These are phyloP conservation scores for Exophiala viscosa DNA, from an alignment of 2,329 filamentous ascomycete genomes.

Conservation along the genomic window DNA sequence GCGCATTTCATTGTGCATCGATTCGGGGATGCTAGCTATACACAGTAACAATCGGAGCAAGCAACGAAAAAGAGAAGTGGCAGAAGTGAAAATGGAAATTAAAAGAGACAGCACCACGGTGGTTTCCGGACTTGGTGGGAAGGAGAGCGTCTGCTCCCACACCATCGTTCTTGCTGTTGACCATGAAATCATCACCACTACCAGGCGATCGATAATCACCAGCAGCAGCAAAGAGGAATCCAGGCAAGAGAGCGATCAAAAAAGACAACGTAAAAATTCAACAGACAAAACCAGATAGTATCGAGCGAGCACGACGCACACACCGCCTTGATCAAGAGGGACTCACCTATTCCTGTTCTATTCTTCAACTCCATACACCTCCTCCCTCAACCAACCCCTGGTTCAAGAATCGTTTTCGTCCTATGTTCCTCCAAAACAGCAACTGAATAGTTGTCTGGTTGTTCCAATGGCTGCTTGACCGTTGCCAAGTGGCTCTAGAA, in stretches of 20 bases:
- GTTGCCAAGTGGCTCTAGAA: slow-evolving; percentile 26
- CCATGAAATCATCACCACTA: neutral
- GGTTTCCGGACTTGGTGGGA: too few relatives aligned
- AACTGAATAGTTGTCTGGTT: neutral
- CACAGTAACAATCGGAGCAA: slow-evolving; percentile 12
- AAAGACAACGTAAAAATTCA: too few relatives aligned
- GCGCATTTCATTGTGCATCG: slow-evolving; percentile 14
- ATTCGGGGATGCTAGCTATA: slow-evolving; percentile 14
- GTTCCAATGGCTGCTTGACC: slow-evolving; percentile 16
- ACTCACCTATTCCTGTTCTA: neutral
- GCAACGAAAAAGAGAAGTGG: neutral
- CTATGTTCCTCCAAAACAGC: neutral
- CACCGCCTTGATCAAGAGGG: too few relatives aligned
- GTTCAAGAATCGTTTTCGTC: neutral
- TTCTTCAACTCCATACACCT: neutral
- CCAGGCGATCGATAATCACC: too few relatives aligned
- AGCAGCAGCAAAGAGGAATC: too few relatives aligned
- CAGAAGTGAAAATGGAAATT: neutral
- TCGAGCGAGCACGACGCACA: too few relatives aligned
- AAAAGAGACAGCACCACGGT: neutral
- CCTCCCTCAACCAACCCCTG: neutral
- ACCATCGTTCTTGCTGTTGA: neutral
- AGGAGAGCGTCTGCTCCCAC: too few relatives aligned
- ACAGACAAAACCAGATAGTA: too few relatives aligned
- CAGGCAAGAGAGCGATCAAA: too few relatives aligned